These are phyloP conservation scores for Mycena sanguinolenta DNA, from an alignment of 768 basidiomycete genomes.

Conservation along the genomic window DNA sequence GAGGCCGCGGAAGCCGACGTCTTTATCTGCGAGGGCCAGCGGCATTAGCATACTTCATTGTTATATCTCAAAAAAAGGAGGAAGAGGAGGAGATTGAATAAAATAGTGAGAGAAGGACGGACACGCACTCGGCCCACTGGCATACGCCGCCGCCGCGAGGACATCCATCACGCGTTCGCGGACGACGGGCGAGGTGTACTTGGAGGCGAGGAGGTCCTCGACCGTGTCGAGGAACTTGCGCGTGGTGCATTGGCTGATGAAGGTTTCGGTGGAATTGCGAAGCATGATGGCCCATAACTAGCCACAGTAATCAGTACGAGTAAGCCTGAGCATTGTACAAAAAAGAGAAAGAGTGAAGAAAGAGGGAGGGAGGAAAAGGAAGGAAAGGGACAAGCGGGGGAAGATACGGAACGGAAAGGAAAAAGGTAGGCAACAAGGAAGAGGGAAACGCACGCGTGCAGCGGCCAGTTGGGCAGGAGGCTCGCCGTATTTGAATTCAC, in stretches of 20 bases:
- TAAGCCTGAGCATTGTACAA: too few species aligned
- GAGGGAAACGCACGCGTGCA: conserved; percentile 66
- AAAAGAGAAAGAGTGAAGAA: too few species aligned
- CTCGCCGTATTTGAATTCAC: conserved; percentile 90
- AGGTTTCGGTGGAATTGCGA: conserved; percentile 80
- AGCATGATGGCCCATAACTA: conserved; percentile 94
- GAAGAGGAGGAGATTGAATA: neutral
- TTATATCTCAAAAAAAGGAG: too few species aligned
- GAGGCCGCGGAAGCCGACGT: conserved; percentile 74
- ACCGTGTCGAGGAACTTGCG: conserved; percentile 86
- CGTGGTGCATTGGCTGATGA: conserved; percentile 76
- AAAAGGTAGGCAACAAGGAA: too few species aligned
- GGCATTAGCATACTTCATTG: too few species aligned
- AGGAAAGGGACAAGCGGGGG: neutral
- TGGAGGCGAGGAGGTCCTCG: conserved; percentile 76
- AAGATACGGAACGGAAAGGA: too few species aligned
- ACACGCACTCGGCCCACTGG: conserved; percentile 63
- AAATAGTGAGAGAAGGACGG: too few species aligned
- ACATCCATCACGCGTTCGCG: conserved; percentile 85
- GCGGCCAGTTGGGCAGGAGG: conserved; percentile 82
- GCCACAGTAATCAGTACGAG: neutral
- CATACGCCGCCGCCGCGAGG: conserved; percentile 84
- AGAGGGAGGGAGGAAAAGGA: conserved; percentile 9
- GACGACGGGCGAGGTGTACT: conserved; percentile 83
- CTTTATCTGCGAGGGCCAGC: conserved; percentile 41